phyloP scores from a whole-genome alignment of 2,329 filamentous ascomycete genomes.

The Diplocarpon mali region DNA sequence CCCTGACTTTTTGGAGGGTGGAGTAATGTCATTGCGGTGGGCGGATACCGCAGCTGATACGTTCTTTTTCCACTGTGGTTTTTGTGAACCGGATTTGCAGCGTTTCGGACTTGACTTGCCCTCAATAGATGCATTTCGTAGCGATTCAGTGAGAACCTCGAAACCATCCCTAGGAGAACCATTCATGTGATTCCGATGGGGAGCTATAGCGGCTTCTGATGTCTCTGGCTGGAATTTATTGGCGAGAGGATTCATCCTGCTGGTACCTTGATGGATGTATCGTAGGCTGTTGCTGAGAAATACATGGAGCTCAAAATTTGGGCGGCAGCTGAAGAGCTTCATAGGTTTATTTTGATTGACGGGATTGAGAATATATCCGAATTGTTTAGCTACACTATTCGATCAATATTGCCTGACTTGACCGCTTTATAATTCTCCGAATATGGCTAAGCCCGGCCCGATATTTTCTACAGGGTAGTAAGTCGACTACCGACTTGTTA shows the following conservation, averaged over 20 bases:
- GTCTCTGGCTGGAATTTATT: background rate
- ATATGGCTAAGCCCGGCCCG: background rate
- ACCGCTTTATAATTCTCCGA: background rate
- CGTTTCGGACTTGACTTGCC: too few relatives aligned
- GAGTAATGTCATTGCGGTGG: constrained; percentile 9
- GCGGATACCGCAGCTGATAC: background rate
- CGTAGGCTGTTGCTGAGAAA: background rate
- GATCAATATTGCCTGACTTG: background rate
- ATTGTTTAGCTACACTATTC: too few relatives aligned
- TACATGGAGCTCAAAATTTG: background rate
- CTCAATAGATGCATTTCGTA: too few relatives aligned
- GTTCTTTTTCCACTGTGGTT: background rate
- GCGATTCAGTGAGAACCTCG: background rate
- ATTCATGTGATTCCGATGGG: background rate
- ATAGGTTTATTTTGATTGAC: background rate
- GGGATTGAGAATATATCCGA: background rate
- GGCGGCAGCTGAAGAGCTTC: background rate
- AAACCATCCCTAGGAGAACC: background rate
- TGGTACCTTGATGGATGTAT: background rate
- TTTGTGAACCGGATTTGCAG: background rate
- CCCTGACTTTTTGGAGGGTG: constrained; percentile 20
- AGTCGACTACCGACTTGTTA: too few relatives aligned
- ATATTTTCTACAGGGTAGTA: background rate
- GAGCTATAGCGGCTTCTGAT: background rate
- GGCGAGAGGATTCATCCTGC: constrained; percentile 3